These are phyloP conservation scores for Chenopodium suecicum DNA, from an alignment of 148 eudicot species.

Conservation along the genomic window DNA sequence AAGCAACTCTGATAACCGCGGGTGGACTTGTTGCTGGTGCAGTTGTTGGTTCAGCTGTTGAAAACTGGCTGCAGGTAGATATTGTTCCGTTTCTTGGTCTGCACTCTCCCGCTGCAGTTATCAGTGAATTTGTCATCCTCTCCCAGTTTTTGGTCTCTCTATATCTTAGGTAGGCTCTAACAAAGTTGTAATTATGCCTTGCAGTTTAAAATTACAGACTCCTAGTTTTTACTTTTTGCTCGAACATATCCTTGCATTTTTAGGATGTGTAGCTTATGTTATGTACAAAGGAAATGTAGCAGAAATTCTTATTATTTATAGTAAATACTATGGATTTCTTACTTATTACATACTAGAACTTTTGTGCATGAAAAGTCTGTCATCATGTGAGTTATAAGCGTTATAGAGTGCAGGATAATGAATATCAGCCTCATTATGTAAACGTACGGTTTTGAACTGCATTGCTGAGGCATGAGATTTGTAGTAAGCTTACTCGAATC, in stretches of 20 bases:
- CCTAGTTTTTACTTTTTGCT: constrained; percentile 37
- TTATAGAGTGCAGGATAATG: background rate
- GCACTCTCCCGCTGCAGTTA: constrained; percentile 83
- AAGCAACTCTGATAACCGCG: constrained; percentile 79
- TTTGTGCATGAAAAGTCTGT: background rate
- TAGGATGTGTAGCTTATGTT: constrained; percentile 41
- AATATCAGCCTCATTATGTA: background rate
- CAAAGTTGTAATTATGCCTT: constrained; percentile 23
- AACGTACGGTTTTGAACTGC: background rate
- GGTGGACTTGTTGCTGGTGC: constrained; percentile 95
- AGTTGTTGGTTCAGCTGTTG: constrained; percentile 91
- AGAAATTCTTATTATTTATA: constrained; percentile 17
- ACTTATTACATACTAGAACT: background rate
- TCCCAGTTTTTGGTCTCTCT: constrained; percentile 88
- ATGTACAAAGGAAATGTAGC: constrained; percentile 60
- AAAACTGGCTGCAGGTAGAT: constrained; percentile 97
- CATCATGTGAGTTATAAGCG: background rate
- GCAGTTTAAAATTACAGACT: constrained; percentile 11
- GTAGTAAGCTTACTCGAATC: background rate
- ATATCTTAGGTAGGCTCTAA: constrained; percentile 62
- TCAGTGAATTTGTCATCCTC: constrained; percentile 80
- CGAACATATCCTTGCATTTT: constrained; percentile 32
- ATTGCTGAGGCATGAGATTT: too few species aligned
- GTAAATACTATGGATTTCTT: constrained; percentile 12
- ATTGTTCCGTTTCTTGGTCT: constrained; percentile 92